Percentiles rank a stretch among this genome's conserved stretches.
Conservation (phyloP, 2,329 filamentous ascomycete genomes). For the Thielaviopsis punctulata region DNA sequence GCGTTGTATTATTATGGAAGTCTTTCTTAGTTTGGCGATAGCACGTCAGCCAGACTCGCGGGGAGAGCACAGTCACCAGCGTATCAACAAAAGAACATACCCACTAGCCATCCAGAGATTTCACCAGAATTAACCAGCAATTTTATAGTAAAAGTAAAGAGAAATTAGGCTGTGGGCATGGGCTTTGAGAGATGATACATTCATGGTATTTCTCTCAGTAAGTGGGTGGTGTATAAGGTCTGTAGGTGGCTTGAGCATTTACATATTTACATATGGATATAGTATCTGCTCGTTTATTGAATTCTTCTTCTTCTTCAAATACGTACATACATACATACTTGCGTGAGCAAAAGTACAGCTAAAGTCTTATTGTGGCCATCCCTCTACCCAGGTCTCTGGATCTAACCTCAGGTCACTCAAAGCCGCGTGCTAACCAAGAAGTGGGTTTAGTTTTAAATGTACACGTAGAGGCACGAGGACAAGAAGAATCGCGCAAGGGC, state of each 20-base stretch:
- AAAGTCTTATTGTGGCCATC: background rate
- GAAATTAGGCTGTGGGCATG: background rate
- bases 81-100: background rate
- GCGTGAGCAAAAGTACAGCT: background rate
- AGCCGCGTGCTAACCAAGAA: background rate
- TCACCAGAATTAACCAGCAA: background rate
- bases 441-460: too few species aligned
- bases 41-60: background rate
- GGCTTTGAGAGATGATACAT: too few species aligned
- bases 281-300: background rate
- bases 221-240: background rate
- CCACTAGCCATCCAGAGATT: background rate
- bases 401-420: background rate
- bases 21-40: too few species aligned
- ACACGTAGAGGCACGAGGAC: too few species aligned
- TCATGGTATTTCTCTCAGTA: too few species aligned
- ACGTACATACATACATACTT: background rate
- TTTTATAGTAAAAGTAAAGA: background rate
- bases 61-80: background rate
- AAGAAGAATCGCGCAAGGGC: background rate
- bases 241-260: background rate
- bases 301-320: background rate
- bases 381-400: background rate
- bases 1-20: too few species aligned
- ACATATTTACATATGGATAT: background rate